These are phyloP conservation scores for Amylostereum areolatum DNA, from an alignment of 1,284 basidiomycete genomes.

Conservation along the genomic window DNA sequence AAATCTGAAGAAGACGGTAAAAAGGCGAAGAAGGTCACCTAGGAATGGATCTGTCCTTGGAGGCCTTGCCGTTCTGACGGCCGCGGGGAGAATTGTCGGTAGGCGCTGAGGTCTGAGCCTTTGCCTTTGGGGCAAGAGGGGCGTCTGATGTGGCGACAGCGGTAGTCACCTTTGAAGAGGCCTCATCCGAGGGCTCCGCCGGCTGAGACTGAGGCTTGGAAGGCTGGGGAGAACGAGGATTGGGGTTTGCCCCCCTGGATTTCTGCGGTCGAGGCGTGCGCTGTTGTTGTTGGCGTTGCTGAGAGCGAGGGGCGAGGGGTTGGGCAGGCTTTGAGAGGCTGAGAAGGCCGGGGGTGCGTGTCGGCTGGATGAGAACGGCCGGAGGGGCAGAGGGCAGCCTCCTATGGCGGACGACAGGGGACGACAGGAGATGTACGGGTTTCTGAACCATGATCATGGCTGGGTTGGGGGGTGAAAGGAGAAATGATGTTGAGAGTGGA, in stretches of 20 bases:
- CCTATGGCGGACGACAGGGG: constrained; percentile 34
- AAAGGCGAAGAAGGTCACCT: constrained; percentile 19
- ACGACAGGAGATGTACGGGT: constrained; percentile 34
- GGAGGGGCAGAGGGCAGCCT: constrained; percentile 65
- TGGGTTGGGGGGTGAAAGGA: constrained; percentile 9
- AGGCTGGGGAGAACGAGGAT: constrained; percentile 17
- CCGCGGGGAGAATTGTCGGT: constrained; percentile 25
- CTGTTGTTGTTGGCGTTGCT: constrained; percentile 30
- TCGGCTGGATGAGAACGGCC: constrained; percentile 60
- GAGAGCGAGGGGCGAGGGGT: constrained; percentile 25
- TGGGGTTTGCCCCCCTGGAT: constrained; percentile 13
- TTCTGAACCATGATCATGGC: constrained; percentile 65
- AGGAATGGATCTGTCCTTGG: constrained; percentile 25
- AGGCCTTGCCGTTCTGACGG: constrained; percentile 25
- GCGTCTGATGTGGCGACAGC: neutral
- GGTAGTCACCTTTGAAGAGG: neutral
- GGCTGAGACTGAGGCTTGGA: constrained; percentile 20
- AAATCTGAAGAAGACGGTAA: constrained; percentile 7
- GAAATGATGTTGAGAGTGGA: constrained; percentile 5
- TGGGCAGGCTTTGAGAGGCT: constrained; percentile 56
- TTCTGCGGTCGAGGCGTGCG: constrained; percentile 26
- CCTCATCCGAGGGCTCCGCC: constrained; percentile 21
- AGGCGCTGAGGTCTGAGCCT: constrained; percentile 1
- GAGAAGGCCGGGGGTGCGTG: constrained; percentile 64
- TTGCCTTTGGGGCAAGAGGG: neutral